A percentile compares a stretch with the other conserved stretches of the same genome.
Evolutionary conservation across 106 monocot species (phyloP).

Genomic region (Allium sativum): DNA sequence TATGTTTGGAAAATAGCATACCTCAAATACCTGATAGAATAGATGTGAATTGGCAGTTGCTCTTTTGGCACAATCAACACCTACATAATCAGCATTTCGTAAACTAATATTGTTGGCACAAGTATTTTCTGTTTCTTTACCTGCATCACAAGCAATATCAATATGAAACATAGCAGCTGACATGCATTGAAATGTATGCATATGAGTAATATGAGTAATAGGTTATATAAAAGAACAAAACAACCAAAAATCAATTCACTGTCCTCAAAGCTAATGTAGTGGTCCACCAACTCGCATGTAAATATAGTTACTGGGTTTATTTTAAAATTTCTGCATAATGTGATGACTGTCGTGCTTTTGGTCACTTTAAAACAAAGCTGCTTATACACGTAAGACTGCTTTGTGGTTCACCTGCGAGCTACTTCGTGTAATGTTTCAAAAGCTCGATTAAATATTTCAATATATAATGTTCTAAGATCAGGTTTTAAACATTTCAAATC

Average conservation of each 20-base stretch:
- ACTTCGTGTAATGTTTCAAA: background rate
- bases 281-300: no score
- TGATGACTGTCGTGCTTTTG: no score
- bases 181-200: background rate
- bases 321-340: no score
- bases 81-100: conserved; percentile 13
- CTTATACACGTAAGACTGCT: background rate
- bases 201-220: background rate
- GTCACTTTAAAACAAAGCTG: no score
- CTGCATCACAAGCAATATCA: conserved; percentile 13
- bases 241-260: background rate
- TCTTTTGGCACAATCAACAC: conserved; percentile 11
- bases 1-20: conserved; percentile 1
- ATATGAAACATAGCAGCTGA: background rate
- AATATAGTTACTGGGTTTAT: no score
- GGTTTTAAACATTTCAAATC: background rate
- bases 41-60: conserved; percentile 22
- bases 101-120: conserved; percentile 12
- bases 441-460: background rate
- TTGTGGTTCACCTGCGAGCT: background rate
- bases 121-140: conserved; percentile 18
- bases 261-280: background rate
- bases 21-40: conserved; percentile 38
- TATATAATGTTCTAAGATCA: background rate
- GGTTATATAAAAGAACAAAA: background rate